Base-by-base conservation (phyloP, 176 grass and related monocot genomes). In the Raddia distichophylla region DNA sequence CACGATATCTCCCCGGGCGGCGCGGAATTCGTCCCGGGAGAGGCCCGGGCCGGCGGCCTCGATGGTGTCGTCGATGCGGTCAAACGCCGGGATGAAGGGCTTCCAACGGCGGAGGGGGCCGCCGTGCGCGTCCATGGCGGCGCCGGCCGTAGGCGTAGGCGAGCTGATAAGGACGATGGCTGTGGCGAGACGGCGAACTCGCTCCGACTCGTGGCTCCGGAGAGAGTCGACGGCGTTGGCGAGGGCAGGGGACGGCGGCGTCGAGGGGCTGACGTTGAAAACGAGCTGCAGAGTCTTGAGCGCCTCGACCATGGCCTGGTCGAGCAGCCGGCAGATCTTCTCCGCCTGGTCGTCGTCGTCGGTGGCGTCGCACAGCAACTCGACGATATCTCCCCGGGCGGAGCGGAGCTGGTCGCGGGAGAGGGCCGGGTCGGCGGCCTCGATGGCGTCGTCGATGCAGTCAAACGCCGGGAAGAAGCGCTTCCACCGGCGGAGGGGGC, bases 401-500 rank as follows among this genome's bases (percentile, higher is more conserved):
- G 13, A 3, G 18, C 74, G 65, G 18, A 52, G 3, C n/a, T 13
- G 9, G 14, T 1, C 5, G 9, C 49, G 50, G 19, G 2, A 5
- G 71, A 9, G 2, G 3, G 3, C 81, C 6, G 61, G 60, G 4
- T 45, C 71, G 49, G 16, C 11, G 14, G 37, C 35, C 60, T 69
- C 63, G 27, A 68, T 67, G 4, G 82, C 53, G 8, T 14, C 62
- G 63, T 85, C 54, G 64, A 85, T 51, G 33, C 18, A 8, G 45
- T 7, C 44, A 45, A 85, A 85, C 11, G 55, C 27, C 8, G 33
- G 12, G 56, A 78, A 13, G 74, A 78, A 78, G 0, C 9, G 83
- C 83, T 63, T 71, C 83, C 83, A 78, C 0, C 83, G 74, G 33
- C 65, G 55, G n/a, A 85, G 54, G 2, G 55, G 12, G 27, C 55